Percentiles rank a stretch among this genome's conserved stretches.
These are phyloP conservation scores for Corylus avellana DNA, from an alignment of 306 rosid genomes.

Conservation along the genomic window DNA sequence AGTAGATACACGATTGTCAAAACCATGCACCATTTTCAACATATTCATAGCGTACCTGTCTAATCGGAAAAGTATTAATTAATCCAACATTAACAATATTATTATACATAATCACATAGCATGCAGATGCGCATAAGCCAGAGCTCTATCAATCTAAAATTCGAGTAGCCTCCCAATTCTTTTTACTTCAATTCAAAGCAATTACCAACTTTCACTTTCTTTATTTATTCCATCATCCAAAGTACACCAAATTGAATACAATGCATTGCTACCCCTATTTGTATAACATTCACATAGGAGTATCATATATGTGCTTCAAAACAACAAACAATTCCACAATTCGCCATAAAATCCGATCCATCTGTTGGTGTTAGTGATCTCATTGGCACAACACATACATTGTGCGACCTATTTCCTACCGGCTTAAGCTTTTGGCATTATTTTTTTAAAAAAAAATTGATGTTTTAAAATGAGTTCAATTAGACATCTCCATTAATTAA, in stretches of 20 bases:
- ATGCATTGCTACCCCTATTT: background rate
- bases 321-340: background rate
- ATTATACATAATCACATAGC: background rate
- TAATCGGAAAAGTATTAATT: background rate
- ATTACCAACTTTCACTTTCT: background rate
- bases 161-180: background rate
- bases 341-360: background rate
- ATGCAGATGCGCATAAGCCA: background rate
- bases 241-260: background rate
- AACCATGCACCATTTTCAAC: background rate
- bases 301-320: background rate
- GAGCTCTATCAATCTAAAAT: background rate
- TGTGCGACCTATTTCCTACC: background rate
- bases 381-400: background rate
- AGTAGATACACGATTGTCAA: background rate
- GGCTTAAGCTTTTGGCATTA: background rate
- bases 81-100: background rate
- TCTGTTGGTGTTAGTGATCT: background rate
- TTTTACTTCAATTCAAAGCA: background rate
- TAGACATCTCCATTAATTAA: background rate
- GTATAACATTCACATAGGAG: background rate
- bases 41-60: background rate
- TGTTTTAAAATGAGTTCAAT: too few relatives aligned
- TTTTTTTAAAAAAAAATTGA: too few relatives aligned
- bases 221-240: background rate